Base-by-base conservation (phyloP, 202 grass and related monocot species). In the Zizania palustris region DNA sequence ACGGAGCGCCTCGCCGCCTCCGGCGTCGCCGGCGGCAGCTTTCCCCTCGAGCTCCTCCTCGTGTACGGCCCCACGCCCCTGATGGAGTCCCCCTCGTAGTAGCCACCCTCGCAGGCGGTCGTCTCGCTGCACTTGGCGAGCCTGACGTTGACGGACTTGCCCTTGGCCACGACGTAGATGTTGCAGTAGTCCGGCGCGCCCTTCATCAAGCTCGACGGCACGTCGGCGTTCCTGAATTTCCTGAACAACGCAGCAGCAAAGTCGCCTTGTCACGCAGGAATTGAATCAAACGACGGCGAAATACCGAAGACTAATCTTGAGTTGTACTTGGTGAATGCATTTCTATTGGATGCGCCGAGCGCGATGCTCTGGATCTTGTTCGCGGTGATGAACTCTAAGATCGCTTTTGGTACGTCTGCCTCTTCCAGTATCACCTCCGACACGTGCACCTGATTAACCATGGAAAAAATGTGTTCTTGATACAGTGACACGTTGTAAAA, bases 171-270 rank as follows among this genome's bases (percentile, higher is more conserved):
- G 1, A 92, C 84, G 84, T 90, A 97, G 75, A 97, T 88, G 69
- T 86, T 86, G 74, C 94, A 97, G 80, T 88, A 97, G 71, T 97
- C 94, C 11, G 94, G 89, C 43, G 86, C 85, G 13, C 65, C 62
- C 73, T 94, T 93, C 60, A 85, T 88, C 61, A 98, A 38, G 38
- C 48, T 86, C 16, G 91, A 88, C 34, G 91, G 85, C 82, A 98
- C 89, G 79, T 95, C 95, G 49, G 89, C 58, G 78, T 91, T 91
- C 83, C 85, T 87, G 76, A 92, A 94, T 65, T 95, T 98, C 91
- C 89, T 89, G 88, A 66, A 8, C 4, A 16, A 7, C 5, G 4
- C 49, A 7, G 5, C 7, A 42, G 9, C 65, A 4, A 22, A 0
- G 6, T 14, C 34, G 22, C 60, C 6, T 16, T 37, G 16, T 61